phyloP scores from a whole-genome alignment of 352 stramenopile genomes.

The Pythium biforme region DNA sequence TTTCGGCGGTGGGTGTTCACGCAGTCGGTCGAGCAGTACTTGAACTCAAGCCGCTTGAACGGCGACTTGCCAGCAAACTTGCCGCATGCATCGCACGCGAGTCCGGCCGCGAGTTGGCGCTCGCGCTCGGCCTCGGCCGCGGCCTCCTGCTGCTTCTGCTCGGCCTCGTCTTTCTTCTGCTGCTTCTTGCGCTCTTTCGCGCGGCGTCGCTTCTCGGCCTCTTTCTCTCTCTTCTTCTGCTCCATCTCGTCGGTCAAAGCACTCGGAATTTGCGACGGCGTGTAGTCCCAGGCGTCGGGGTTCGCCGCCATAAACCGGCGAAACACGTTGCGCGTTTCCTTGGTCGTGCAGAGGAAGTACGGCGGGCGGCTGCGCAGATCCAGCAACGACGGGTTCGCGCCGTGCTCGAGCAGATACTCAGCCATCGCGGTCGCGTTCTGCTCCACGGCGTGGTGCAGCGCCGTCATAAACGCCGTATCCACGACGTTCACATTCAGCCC shows the following conservation, averaged over 20 bases:
- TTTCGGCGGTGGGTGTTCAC: conserved; percentile 92
- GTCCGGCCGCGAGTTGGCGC: conserved; percentile 71
- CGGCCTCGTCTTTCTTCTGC: conserved; percentile 71
- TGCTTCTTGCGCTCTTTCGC: conserved; percentile 91
- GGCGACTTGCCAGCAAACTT: conserved; percentile 85
- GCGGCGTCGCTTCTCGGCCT: conserved; percentile 87
- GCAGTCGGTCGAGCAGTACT: conserved; percentile 94
- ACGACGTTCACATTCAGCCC: conserved; percentile 47
- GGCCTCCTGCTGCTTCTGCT: conserved; percentile 72
- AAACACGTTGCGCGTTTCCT: conserved; percentile 91
- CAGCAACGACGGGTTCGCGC: conserved; percentile 81
- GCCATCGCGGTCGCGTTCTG: conserved; percentile 46
- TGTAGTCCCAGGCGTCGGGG: conserved; percentile 82
- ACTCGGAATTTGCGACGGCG: conserved; percentile 64
- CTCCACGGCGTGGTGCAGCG: conserved; percentile 67
- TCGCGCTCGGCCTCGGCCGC: conserved; percentile 55
- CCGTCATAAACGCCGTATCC: conserved; percentile 72
- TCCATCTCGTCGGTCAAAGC: conserved; percentile 80
- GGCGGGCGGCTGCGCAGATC: conserved; percentile 80
- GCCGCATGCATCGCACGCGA: conserved; percentile 75
- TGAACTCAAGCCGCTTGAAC: conserved; percentile 90
- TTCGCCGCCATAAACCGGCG: conserved; percentile 83
- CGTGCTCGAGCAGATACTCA: conserved; percentile 73
- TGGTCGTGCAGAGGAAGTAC: conserved; percentile 88
- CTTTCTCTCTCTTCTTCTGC: conserved; percentile 81